phyloP scores from a whole-genome alignment of 1,284 basidiomycete species.

The Singerocomus inundabilis region DNA sequence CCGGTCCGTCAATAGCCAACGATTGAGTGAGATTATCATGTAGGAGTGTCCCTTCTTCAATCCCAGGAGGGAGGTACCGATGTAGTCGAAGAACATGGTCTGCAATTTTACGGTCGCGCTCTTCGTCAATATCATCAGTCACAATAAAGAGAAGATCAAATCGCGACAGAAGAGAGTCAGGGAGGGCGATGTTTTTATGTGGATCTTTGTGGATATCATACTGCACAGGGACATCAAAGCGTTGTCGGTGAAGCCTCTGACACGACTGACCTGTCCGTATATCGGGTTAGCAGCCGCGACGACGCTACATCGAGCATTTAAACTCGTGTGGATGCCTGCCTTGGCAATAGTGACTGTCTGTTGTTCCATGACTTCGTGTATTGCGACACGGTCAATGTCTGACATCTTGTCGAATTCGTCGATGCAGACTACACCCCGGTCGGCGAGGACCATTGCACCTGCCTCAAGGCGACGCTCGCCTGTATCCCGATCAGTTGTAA shows the following conservation, averaged over 20 bases:
- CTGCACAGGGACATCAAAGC: slow-evolving; percentile 41
- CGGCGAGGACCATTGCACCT: slow-evolving; percentile 99
- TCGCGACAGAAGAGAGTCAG: slow-evolving; percentile 97
- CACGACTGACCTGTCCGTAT: slow-evolving; percentile 81
- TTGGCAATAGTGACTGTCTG: slow-evolving; percentile 99
- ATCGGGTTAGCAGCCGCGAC: slow-evolving; percentile 99
- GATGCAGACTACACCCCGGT: slow-evolving; percentile 98
- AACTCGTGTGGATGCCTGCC: slow-evolving; percentile 96
- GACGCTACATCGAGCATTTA: slow-evolving; percentile 97
- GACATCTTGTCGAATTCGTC: slow-evolving; percentile 99
- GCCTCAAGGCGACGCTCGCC: slow-evolving; percentile 95
- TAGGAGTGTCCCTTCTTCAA: slow-evolving; percentile 91
- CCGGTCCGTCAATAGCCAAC: slow-evolving; percentile 79
- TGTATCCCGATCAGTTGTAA: slow-evolving; percentile 97
- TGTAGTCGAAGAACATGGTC: slow-evolving; percentile 99
- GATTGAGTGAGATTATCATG: slow-evolving; percentile 88
- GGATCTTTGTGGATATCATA: slow-evolving; percentile 99
- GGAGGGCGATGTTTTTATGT: slow-evolving; percentile 97
- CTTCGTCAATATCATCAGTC: slow-evolving; percentile 97
- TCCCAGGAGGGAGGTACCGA: slow-evolving; percentile 92
- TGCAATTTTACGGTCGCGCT: slow-evolving; percentile 90
- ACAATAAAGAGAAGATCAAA: slow-evolving; percentile 99
- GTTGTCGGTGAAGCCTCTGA: not conserved
- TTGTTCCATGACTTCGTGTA: slow-evolving; percentile 99
- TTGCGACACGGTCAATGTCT: slow-evolving; percentile 98